phyloP scores from a whole-genome alignment of 164 flowering plant species.

The Chloranthus sessilifolius region DNA sequence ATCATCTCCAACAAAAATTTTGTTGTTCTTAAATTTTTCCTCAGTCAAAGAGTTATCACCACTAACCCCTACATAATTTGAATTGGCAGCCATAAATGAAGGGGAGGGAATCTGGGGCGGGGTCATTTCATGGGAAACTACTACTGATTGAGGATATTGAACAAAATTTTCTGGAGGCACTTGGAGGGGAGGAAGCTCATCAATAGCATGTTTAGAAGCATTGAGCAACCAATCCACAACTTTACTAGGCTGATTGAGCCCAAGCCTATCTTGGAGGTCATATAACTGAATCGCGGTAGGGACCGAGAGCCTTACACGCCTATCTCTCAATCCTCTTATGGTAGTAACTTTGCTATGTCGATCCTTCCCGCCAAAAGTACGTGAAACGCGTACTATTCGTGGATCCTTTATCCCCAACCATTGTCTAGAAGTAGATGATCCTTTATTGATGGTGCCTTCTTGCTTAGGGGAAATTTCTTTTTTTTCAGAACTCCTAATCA shows the following conservation, averaged over 20 bases:
- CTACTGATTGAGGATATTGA: conserved; percentile 26
- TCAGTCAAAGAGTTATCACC: conserved; percentile 10
- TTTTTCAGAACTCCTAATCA: conserved; percentile 34
- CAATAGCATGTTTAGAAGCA: conserved; percentile 63
- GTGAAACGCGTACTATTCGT: conserved; percentile 61
- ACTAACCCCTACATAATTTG: conserved; percentile 2
- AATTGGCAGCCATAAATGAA: conserved; percentile 8
- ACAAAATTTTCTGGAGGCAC: conserved; percentile 32
- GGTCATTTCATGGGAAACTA: conserved; percentile 17
- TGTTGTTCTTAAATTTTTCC: conserved; percentile 15
- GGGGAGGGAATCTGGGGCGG: conserved; percentile 16
- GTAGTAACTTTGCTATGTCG: conserved; percentile 87
- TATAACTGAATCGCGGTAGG: conserved; percentile 84
- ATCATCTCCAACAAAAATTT: conserved; percentile 18
- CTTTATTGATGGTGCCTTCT: conserved; percentile 28
- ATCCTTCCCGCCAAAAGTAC: conserved; percentile 78
- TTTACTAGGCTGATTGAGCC: conserved; percentile 81
- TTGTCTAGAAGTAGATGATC: conserved; percentile 35
- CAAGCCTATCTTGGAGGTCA: conserved; percentile 82
- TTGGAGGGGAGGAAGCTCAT: conserved; percentile 76
- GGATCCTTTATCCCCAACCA: conserved; percentile 68
- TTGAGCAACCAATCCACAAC: conserved; percentile 87
- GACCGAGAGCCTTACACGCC: conserved; percentile 77
- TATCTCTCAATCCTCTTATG: conserved; percentile 66
- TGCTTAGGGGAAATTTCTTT: conserved; percentile 24